Evolutionary conservation across 208 protist genomes (phyloP), one percentile per base, ranked within the genome.

Genomic region (Acanthamoeba castellanii): DNA sequence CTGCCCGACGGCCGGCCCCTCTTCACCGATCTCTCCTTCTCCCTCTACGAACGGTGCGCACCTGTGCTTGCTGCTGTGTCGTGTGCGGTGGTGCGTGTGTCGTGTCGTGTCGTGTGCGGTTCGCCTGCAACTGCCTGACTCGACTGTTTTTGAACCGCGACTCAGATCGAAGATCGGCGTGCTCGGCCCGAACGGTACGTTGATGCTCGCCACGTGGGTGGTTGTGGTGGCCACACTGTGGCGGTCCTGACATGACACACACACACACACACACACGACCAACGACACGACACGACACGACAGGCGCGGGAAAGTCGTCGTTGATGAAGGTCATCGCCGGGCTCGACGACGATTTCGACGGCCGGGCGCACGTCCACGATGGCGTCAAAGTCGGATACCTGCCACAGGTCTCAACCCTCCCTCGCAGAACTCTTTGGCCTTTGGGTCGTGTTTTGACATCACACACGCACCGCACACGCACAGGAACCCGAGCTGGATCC

Each of bases 401-500:
- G 25, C 90, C 90, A 57, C 89, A 91, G 42, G 84, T 72, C 8
- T 13, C 8, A 34, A 14, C 34, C n/a, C n/a, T n/a, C n/a, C n/a
- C n/a, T n/a, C n/a, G n/a, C n/a, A n/a, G n/a, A n/a, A n/a, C n/a
- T n/a, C n/a, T n/a, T n/a, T n/a, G n/a, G n/a, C n/a, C n/a, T n/a
- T n/a, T n/a, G n/a, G n/a, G n/a, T n/a, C n/a, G n/a, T n/a, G n/a
- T n/a, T 11, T 42, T 42, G 68, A 3, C 68, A 32, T 78, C 34
- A 78, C 70, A 11, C 32, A 78, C 30, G 50, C 81, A 88, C n/a
- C 61, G 32, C 30, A 42, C n/a, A 11, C 61, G 14, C 50, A 55
- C 81, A 97, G 84, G 95, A 97, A 34, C 95, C 95, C 25, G 52
- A 96, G 7, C 94, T 97, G 0, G 95, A 96, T 76, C 57, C 74